These are phyloP conservation scores for Dendrocalamus sinicus DNA, from an alignment of 176 grass and related monocot genomes.

Conservation along the genomic window DNA sequence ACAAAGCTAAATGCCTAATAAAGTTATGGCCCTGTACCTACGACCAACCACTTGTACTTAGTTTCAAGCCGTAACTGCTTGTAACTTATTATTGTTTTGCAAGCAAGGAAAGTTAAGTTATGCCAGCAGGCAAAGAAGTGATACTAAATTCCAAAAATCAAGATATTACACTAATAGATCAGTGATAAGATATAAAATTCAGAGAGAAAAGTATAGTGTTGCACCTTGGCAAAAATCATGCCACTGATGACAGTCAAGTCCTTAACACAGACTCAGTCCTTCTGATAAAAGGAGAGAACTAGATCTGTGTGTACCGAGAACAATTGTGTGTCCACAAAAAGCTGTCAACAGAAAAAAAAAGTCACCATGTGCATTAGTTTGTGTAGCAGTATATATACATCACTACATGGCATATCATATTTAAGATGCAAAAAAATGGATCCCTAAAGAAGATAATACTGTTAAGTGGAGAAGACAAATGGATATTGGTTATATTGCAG, in stretches of 20 bases:
- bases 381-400: neutral
- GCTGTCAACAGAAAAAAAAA: conserved; percentile 54
- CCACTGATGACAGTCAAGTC: conserved; percentile 34
- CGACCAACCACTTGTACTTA: neutral
- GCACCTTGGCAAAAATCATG: conserved; percentile 52
- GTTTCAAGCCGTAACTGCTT: neutral
- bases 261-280: conserved; percentile 64
- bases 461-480: too few species aligned
- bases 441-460: conserved; percentile 20
- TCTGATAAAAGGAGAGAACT: conserved; percentile 99
- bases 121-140: neutral
- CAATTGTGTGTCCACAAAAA: conserved; percentile 93
- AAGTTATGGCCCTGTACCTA: neutral
- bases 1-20: conserved; percentile 26
- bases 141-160: neutral
- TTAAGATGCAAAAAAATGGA: neutral
- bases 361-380: conserved; percentile 25
- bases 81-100: conserved; percentile 6
- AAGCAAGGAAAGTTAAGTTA: neutral
- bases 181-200: neutral
- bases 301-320: conserved; percentile 99
- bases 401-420: neutral
- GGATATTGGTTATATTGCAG: too few species aligned
- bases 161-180: neutral
- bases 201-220: conserved; percentile 1